Percentiles rank a stretch among this genome's conserved stretches.
Evolutionary conservation across 345 rosid genomes (phyloP).

Genomic region (Microthlaspi erraticum): DNA sequence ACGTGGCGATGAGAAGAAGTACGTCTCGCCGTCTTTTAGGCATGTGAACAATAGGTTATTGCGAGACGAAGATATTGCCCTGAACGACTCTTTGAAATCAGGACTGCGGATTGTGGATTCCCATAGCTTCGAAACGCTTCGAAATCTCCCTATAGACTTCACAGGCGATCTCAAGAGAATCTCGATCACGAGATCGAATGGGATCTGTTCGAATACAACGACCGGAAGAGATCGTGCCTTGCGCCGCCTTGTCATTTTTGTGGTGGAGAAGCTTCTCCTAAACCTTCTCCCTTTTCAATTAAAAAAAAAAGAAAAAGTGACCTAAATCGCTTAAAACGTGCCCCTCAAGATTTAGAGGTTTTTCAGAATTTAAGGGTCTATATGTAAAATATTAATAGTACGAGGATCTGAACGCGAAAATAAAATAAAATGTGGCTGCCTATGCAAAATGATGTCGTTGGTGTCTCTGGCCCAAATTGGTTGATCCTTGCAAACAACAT

Average conservation of each 20-base stretch:
- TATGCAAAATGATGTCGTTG: conserved; percentile 9
- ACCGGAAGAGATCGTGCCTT: neutral
- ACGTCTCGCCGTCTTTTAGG: neutral
- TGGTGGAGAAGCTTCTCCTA: neutral
- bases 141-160: conserved; percentile 14
- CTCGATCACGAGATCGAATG: conserved; percentile 13
- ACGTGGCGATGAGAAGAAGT: conserved; percentile 17
- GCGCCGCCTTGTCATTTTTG: neutral
- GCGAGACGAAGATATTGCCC: conserved; percentile 1
- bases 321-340: neutral
- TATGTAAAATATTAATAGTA: neutral
- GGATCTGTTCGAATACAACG: neutral
- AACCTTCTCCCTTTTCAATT: no score
- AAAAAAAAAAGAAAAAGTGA: neutral
- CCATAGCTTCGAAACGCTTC: conserved; percentile 20
- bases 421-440: neutral
- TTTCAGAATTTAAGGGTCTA: neutral
- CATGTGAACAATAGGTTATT: conserved; percentile 12
- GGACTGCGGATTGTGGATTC: neutral
- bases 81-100: neutral
- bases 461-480: neutral
- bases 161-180: conserved; percentile 20
- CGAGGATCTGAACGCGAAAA: conserved; percentile 6
- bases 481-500: neutral
- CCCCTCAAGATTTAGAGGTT: neutral